Percentiles rank a stretch among this genome's conserved stretches.
Evolutionary conservation across 495 filamentous ascomycete species (phyloP).

Genomic region (Penicillium alfredii): DNA sequence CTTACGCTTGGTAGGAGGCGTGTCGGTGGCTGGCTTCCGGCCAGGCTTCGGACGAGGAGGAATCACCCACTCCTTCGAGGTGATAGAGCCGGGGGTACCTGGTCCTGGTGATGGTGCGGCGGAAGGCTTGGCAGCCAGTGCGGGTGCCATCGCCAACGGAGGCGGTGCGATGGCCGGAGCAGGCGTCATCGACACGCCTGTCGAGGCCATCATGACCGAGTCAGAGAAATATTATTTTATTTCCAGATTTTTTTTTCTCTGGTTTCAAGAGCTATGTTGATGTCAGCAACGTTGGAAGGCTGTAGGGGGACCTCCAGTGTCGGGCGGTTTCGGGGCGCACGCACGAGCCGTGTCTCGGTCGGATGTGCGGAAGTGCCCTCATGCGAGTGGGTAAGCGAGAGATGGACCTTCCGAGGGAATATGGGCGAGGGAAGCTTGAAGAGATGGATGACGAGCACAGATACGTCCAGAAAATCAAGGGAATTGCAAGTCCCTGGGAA

Average conservation of each 20-base stretch:
- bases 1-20: slow-evolving; percentile 85
- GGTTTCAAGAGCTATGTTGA: slow-evolving; percentile 14
- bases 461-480: too few species aligned
- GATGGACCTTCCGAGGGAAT: background rate
- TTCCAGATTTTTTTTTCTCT: too few species aligned
- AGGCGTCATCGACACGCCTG: slow-evolving; percentile 29
- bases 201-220: slow-evolving; percentile 28
- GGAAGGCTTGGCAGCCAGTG: slow-evolving; percentile 33
- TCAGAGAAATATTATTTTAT: too few species aligned
- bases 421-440: slow-evolving; percentile 4
- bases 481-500: too few species aligned
- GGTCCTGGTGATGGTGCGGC: slow-evolving; percentile 39
- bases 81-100: slow-evolving; percentile 45
- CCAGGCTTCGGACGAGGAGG: slow-evolving; percentile 89
- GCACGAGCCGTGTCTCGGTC: slow-evolving; percentile 30
- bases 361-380: slow-evolving; percentile 41
- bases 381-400: slow-evolving; percentile 34
- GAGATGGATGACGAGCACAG: too few species aligned
- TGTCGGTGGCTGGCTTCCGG: slow-evolving; percentile 85
- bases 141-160: slow-evolving; percentile 26
- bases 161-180: slow-evolving; percentile 26
- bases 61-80: slow-evolving; percentile 81
- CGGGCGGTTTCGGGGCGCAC: slow-evolving; percentile 22
- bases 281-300: slow-evolving; percentile 18
- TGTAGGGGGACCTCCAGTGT: slow-evolving; percentile 13